phyloP scores from a whole-genome alignment of 129 eudicot genomes.

The Pittosporum tobira region DNA sequence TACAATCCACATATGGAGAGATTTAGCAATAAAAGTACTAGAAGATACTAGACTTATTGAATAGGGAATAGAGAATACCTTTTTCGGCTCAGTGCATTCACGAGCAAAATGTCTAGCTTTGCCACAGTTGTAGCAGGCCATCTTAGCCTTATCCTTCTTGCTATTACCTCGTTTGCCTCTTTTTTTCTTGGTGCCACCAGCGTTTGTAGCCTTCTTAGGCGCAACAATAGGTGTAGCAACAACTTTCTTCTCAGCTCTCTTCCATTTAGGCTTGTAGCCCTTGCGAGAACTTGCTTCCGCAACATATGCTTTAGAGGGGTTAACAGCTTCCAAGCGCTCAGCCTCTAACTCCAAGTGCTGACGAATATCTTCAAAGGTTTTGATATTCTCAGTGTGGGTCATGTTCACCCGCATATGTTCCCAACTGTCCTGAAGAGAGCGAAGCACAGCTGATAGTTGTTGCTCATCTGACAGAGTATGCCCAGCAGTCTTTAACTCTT shows the following conservation, averaged over 20 bases:
- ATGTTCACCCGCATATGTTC: too few relatives aligned
- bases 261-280: background rate
- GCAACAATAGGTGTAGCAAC: background rate
- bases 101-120: conserved; percentile 6
- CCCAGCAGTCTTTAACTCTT: too few relatives aligned
- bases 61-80: too few relatives aligned
- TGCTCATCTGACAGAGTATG: too few relatives aligned
- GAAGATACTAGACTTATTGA: too few relatives aligned
- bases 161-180: too few relatives aligned
- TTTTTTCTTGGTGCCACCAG: background rate
- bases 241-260: background rate
- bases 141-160: background rate
- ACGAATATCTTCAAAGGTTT: background rate
- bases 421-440: background rate
- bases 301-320: background rate
- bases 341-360: background rate
- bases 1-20: conserved; percentile 17
- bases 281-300: background rate
- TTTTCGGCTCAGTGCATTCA: too few relatives aligned
- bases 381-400: background rate
- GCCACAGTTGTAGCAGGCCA: background rate
- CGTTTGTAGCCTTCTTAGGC: background rate
- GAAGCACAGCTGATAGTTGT: background rate
- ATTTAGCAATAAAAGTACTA: background rate
- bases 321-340: background rate